Conservation (phyloP, 495 filamentous ascomycete genomes). For the Stereocaulon alpinum region DNA sequence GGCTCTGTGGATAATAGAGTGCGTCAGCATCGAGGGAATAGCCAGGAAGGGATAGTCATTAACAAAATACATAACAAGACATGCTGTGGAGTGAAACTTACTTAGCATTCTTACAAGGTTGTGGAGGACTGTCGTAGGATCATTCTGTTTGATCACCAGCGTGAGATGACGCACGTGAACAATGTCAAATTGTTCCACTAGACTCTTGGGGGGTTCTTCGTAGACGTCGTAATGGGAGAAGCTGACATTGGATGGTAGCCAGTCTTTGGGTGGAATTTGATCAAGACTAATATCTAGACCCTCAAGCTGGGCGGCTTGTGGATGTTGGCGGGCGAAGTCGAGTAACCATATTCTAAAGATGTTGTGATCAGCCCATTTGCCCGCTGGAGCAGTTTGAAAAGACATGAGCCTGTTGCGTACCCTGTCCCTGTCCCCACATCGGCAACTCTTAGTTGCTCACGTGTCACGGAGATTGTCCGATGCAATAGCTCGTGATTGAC, state of each 20-base stretch:
- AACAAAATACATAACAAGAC: background rate
- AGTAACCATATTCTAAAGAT: conserved; percentile 1
- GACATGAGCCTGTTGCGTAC: background rate
- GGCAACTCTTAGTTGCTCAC: background rate
- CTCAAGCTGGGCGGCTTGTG: background rate
- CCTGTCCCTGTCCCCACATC: conserved; percentile 6
- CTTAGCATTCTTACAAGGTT: background rate
- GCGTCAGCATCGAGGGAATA: background rate
- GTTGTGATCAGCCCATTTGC: background rate
- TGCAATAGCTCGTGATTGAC: too few relatives aligned
- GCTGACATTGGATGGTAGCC: conserved; percentile 2
- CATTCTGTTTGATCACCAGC: conserved; percentile 22
- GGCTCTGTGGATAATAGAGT: background rate
- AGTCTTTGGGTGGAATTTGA: background rate
- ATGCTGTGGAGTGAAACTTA: background rate
- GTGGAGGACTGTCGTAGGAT: background rate
- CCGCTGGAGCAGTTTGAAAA: background rate
- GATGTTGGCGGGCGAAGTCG: background rate
- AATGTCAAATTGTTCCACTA: conserved; percentile 28
- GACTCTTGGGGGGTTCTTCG: conserved; percentile 16
- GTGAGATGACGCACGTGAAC: conserved; percentile 29
- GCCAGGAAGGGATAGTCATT: too few relatives aligned
- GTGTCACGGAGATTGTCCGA: too few relatives aligned
- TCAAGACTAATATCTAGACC: conserved; percentile 11
- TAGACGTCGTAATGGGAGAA: background rate